Conservation (phyloP, 2,329 filamentous ascomycete genomes). For the Hypoxylon sp. region DNA sequence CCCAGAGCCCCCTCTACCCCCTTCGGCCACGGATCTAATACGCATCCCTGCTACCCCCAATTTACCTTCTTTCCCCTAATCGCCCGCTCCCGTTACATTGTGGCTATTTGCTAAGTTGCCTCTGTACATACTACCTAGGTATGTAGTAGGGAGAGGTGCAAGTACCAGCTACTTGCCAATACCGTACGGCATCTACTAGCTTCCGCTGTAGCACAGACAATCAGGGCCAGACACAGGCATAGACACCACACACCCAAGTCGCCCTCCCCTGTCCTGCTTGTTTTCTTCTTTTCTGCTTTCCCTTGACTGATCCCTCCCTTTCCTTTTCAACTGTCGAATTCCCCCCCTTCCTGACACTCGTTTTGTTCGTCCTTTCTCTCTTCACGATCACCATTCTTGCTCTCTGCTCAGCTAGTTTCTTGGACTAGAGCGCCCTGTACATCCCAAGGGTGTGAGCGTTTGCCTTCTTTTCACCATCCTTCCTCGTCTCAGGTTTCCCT, state of each 20-base stretch:
- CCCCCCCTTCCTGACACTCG: constrained; percentile 26
- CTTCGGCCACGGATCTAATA: constrained; percentile 33
- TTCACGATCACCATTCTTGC: constrained; percentile 20
- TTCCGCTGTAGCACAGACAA: constrained; percentile 37
- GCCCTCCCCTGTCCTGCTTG: constrained; percentile 28
- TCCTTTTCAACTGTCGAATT: constrained; percentile 32
- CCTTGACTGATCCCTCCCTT: constrained; percentile 32
- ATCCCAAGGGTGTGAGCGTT: constrained; percentile 25
- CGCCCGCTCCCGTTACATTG: constrained; percentile 26
- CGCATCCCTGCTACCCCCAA: constrained; percentile 30
- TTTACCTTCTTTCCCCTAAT: constrained; percentile 32
- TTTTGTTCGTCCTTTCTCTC: constrained; percentile 27
- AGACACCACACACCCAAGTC: no score
- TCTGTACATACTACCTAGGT: constrained; percentile 24
- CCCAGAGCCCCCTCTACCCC: no score
- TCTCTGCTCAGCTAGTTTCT: constrained; percentile 21
- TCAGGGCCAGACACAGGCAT: neutral
- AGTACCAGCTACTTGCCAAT: no score
- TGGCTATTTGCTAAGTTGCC: constrained; percentile 29
- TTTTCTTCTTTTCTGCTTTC: constrained; percentile 28
- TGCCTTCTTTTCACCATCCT: constrained; percentile 26
- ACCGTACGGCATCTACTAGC: constrained; percentile 20
- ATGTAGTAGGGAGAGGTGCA: no score
- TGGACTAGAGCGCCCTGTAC: constrained; percentile 19
- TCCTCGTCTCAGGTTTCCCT: constrained; percentile 21